Percentiles rank a stretch among this genome's conserved stretches.
phyloP scores from a whole-genome alignment of 169 alveolate genomes.

The Babesia ovis region DNA sequence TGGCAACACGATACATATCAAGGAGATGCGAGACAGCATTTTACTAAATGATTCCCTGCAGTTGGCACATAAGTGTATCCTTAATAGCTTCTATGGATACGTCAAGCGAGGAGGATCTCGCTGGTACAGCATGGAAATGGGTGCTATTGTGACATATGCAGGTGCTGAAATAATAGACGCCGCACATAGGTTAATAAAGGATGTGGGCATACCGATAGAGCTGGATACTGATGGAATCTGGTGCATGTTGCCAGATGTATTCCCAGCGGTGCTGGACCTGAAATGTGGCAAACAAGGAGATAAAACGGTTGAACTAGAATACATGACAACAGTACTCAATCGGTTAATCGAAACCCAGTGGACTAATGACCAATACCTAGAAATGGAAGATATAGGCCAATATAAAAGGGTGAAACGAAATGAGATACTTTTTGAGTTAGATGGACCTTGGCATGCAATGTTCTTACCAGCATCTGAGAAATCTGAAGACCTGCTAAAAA shows the following conservation, averaged over 20 bases:
- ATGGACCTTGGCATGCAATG: constrained; percentile 99
- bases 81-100: constrained; percentile 99
- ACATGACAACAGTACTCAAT: constrained; percentile 94
- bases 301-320: constrained; percentile 78
- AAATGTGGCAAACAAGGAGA: neutral
- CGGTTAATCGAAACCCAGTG: constrained; percentile 91
- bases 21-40: constrained; percentile 87
- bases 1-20: constrained; percentile 76
- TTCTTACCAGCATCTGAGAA: constrained; percentile 97
- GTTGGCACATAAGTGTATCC: constrained; percentile 98
- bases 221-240: constrained; percentile 99
- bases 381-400: constrained; percentile 70
- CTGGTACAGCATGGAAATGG: constrained; percentile 99
- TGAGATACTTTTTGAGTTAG: constrained; percentile 97
- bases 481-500: constrained; percentile 92
- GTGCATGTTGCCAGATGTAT: constrained; percentile 94
- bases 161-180: constrained; percentile 94
- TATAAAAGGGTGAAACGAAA: constrained; percentile 86
- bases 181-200: constrained; percentile 84
- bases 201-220: constrained; percentile 97
- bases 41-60: constrained; percentile 94
- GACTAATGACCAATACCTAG: constrained; percentile 94
- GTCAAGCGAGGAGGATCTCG: constrained; percentile 99
- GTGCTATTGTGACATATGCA: constrained; percentile 97
- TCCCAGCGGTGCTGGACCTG: constrained; percentile 86